Percentiles rank a stretch among this genome's conserved stretches.
Conservation (phyloP, 2,329 filamentous ascomycete species). For the Reticulascus tulasneorum region DNA sequence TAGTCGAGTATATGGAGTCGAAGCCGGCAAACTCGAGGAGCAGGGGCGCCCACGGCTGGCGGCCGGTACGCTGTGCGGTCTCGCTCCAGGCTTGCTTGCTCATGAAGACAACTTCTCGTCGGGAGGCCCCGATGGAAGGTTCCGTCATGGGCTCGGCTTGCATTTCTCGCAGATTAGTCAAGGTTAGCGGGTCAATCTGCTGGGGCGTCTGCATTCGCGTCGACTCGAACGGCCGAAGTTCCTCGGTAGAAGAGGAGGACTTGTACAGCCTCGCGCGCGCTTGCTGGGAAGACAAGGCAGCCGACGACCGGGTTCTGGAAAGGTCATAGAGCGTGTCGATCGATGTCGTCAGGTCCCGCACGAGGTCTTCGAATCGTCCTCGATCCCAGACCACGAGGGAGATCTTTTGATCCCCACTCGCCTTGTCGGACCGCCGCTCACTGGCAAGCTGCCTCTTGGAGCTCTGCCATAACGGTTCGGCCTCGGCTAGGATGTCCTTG, state of each 20-base stretch:
- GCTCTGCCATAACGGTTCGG: constrained; percentile 66
- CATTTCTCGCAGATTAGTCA: constrained; percentile 44
- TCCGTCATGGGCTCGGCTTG: constrained; percentile 27
- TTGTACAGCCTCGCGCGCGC: constrained; percentile 31
- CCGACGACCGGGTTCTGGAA: constrained; percentile 59
- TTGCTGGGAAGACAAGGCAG: constrained; percentile 27
- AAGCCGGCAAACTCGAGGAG: constrained; percentile 69
- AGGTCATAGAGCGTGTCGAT: constrained; percentile 79
- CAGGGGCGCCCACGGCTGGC: constrained; percentile 50
- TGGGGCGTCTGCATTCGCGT: constrained; percentile 59
- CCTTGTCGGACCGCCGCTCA: constrained; percentile 34
- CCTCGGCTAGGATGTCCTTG: constrained; percentile 74
- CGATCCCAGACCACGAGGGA: constrained; percentile 64
- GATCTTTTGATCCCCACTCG: constrained; percentile 45
- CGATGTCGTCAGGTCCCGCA: constrained; percentile 69
- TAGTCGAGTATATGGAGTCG: constrained; percentile 57
- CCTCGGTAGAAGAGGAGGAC: constrained; percentile 34
- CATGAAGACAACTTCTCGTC: constrained; percentile 45
- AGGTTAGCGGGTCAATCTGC: constrained; percentile 51
- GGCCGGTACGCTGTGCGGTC: constrained; percentile 36
- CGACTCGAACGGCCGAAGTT: constrained; percentile 51
- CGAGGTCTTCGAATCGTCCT: constrained; percentile 68
- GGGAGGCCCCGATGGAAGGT: constrained; percentile 19
- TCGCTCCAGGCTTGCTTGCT: constrained; percentile 49
- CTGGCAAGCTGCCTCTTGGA: constrained; percentile 44